Base-by-base conservation (phyloP, 495 filamentous ascomycete species). In the Daldinia loculata region DNA sequence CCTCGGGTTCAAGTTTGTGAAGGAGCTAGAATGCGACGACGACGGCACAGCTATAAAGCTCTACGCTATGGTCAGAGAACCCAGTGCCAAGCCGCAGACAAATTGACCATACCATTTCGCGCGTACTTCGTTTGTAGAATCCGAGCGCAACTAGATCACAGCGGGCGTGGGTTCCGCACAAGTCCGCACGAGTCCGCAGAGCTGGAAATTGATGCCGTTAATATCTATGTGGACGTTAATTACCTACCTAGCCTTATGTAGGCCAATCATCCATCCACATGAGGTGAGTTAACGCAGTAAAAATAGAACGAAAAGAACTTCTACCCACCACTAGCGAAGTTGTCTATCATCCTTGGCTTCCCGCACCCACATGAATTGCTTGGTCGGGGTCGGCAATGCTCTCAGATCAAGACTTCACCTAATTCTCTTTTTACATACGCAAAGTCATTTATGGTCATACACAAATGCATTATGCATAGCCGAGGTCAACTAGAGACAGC, bases 1-100 rank as follows among this genome's bases (percentile, higher is more conserved):
- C 77, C 85, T 90, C 81, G 89, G 89, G 48, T 91, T 92, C 78
- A 76, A 82, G 76, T 76, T 87, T 50, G 84, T 83, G 24, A 85
- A 81, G 74, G 84, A 90, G 78, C 88, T 90, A 76, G 83, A 86
- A 61, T 90, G 88, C 79, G 80, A 84, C 39, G 89, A 89, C 72
- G 83, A 84, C 36, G 84, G 83, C 55, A 72, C 64, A 14, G 84
- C 75, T 51, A 74, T 80, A 19, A 76, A 86, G 69, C 74, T 87
- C 55, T 87, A 74, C 77, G 81, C 84, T 58, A 87, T 86, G 84
- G 78, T 85, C 14, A 78, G 85, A 62, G 81, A 86, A 53, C 84
- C 85, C 17, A 75, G 70, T 48, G 67, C 48, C 32, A 41, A 56
- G 60, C 56, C 70, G 17, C 57, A 67, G 55, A 45, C 55, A 24